A percentile compares a stretch with the other conserved stretches of the same genome.
Evolutionary conservation across 192 early-diverging fungal species (phyloP).

Genomic region (Coemansia biformis): DNA sequence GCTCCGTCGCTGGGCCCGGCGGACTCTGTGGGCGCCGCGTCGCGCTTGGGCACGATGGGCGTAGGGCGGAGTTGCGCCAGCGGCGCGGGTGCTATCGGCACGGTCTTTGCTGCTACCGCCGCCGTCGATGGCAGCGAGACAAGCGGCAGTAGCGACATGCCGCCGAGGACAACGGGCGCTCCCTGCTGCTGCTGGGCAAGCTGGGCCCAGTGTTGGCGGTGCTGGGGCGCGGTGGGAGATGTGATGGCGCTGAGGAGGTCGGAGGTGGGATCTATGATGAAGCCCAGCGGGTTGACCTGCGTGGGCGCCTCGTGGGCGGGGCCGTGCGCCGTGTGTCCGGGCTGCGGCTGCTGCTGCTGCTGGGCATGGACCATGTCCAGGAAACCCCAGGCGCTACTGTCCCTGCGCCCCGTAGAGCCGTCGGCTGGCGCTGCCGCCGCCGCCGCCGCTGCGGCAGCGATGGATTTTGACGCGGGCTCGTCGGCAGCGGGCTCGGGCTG

Average conservation of each 20-base stretch:
- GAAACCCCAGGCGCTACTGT: slow-evolving; percentile 9
- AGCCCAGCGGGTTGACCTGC: too few relatives aligned
- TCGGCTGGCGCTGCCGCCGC: too few relatives aligned
- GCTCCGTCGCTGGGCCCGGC: too few relatives aligned
- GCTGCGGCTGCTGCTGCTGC: slow-evolving; percentile 8
- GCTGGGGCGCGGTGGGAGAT: neutral
- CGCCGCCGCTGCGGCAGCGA: too few relatives aligned
- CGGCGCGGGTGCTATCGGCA: slow-evolving; percentile 25
- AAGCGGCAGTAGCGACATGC: slow-evolving; percentile 27
- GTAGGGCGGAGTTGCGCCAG: slow-evolving; percentile 16
- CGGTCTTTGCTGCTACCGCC: too few relatives aligned
- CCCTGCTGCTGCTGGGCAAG: slow-evolving; percentile 18
- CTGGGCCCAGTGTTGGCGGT: slow-evolving; percentile 15
- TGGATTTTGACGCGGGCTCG: slow-evolving; percentile 6
- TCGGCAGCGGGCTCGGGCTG: slow-evolving; percentile 52
- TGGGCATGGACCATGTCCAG: neutral
- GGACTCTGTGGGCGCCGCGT: too few relatives aligned
- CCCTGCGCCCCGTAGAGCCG: neutral
- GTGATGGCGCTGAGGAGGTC: slow-evolving; percentile 33
- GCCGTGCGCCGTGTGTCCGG: too few relatives aligned
- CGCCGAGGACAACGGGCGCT: slow-evolving; percentile 12
- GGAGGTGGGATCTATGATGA: slow-evolving; percentile 31
- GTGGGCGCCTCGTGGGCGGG: too few relatives aligned
- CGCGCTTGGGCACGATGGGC: slow-evolving; percentile 29
- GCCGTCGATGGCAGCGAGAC: too few relatives aligned